Evolutionary conservation across 495 filamentous ascomycete genomes (phyloP).

Genomic region (Penicillium canariense): DNA sequence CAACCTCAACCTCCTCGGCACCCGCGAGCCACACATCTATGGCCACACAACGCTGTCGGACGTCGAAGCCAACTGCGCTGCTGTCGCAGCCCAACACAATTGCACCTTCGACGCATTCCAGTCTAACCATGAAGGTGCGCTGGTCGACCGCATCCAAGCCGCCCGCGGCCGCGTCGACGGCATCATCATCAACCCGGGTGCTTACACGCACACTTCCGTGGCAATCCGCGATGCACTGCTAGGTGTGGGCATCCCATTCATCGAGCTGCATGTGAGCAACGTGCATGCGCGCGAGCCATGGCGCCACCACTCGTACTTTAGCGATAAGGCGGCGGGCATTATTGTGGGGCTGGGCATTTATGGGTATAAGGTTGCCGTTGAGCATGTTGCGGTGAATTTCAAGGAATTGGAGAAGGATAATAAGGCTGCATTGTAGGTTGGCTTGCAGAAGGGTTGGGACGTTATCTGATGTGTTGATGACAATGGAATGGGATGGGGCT

Average conservation of each 20-base stretch:
- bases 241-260: constrained; percentile 62
- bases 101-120: constrained; percentile 54
- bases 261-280: constrained; percentile 70
- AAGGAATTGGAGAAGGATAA: constrained; percentile 34
- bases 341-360: constrained; percentile 66
- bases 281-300: constrained; percentile 64
- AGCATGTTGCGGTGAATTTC: constrained; percentile 53
- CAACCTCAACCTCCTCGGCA: constrained; percentile 78
- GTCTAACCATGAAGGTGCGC: constrained; percentile 65
- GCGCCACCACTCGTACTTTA: constrained; percentile 63
- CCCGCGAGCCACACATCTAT: constrained; percentile 69
- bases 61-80: constrained; percentile 44
- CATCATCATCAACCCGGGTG: constrained; percentile 70
- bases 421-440: constrained; percentile 17
- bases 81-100: constrained; percentile 42
- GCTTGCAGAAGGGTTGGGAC: too few species aligned
- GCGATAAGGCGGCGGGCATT: constrained; percentile 66
- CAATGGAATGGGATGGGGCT: neutral
- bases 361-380: constrained; percentile 69
- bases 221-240: constrained; percentile 66
- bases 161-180: constrained; percentile 52
- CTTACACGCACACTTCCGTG: constrained; percentile 66
- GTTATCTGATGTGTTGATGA: neutral
- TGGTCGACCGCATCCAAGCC: constrained; percentile 59
- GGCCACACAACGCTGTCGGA: constrained; percentile 61